Evolutionary conservation across 345 rosid species (phyloP).

Genomic region (Lagerstroemia speciosa): DNA sequence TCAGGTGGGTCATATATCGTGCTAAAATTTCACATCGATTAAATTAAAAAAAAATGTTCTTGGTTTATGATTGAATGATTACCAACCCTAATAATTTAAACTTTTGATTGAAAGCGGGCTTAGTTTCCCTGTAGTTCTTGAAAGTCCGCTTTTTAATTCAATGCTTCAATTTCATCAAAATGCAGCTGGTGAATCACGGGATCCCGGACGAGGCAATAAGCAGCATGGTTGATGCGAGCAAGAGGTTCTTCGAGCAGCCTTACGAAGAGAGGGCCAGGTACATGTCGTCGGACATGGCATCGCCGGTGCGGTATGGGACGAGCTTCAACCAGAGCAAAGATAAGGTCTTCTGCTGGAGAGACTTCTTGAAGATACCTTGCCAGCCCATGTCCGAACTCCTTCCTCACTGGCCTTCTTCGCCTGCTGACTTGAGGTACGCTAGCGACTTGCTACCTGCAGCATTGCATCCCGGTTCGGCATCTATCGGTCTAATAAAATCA

Average conservation of each 20-base stretch:
- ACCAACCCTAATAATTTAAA: too few relatives aligned
- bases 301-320: conserved; percentile 77
- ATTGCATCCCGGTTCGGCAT: neutral
- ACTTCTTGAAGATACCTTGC: conserved; percentile 67
- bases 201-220: conserved; percentile 39
- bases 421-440: conserved; percentile 56
- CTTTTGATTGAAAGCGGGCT: too few relatives aligned
- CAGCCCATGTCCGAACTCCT: conserved; percentile 49
- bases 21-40: too few relatives aligned
- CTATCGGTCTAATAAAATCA: neutral
- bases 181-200: conserved; percentile 77
- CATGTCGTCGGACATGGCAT: conserved; percentile 64
- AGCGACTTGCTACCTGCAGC: neutral
- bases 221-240: conserved; percentile 52
- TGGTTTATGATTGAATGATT: too few relatives aligned
- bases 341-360: conserved; percentile 83
- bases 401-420: conserved; percentile 83
- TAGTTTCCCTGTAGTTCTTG: too few relatives aligned
- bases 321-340: conserved; percentile 88
- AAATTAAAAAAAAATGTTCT: too few relatives aligned
- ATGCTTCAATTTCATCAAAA: neutral
- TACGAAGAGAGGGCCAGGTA: conserved; percentile 65
- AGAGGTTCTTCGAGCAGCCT: conserved; percentile 62
- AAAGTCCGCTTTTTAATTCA: too few relatives aligned
- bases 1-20: conserved; percentile 55